A percentile compares a stretch with the other conserved stretches of the same genome.
These are phyloP conservation scores for Aspergillus tubingensis DNA, from an alignment of 2,329 filamentous ascomycete species.

Conservation along the genomic window DNA sequence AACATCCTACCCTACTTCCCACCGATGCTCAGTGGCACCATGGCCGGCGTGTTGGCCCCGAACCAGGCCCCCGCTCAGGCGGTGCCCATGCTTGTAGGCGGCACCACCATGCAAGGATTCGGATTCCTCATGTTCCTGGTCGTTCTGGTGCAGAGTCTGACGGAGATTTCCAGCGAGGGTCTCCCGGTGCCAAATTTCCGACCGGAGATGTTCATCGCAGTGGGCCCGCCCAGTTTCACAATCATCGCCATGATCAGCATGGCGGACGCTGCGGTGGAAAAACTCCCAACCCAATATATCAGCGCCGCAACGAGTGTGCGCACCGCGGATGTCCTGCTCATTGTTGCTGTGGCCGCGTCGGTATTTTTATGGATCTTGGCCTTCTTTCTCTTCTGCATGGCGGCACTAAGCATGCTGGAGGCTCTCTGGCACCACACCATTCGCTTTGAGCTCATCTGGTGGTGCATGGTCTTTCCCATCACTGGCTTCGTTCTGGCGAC, in stretches of 20 bases:
- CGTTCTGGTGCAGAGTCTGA: constrained; percentile 49
- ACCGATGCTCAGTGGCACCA: constrained; percentile 42
- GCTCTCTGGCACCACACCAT: background rate
- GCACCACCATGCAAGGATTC: constrained; percentile 49
- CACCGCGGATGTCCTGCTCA: constrained; percentile 41
- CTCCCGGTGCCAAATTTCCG: constrained; percentile 46
- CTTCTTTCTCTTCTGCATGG: constrained; percentile 55
- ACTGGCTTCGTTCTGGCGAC: constrained; percentile 48
- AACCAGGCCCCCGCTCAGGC: constrained; percentile 35
- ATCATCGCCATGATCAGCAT: constrained; percentile 51
- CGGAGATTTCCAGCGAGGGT: constrained; percentile 43
- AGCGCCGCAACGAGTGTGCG: constrained; percentile 25
- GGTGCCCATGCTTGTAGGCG: constrained; percentile 47
- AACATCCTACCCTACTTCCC: constrained; percentile 19
- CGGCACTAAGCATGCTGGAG: constrained; percentile 38
- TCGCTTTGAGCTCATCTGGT: constrained; percentile 18
- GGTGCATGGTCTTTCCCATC: constrained; percentile 43
- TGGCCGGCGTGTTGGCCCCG: constrained; percentile 36
- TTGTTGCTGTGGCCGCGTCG: constrained; percentile 45
- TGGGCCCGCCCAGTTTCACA: constrained; percentile 51
- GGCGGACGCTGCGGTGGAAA: constrained; percentile 42
- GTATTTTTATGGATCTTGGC: constrained; percentile 53
- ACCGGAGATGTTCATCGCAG: constrained; percentile 57
- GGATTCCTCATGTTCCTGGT: constrained; percentile 48
- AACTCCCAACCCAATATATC: constrained; percentile 30